phyloP scores from a whole-genome alignment of 805 yeast genomes.

The Wickerhamomyces chaumierensis region DNA sequence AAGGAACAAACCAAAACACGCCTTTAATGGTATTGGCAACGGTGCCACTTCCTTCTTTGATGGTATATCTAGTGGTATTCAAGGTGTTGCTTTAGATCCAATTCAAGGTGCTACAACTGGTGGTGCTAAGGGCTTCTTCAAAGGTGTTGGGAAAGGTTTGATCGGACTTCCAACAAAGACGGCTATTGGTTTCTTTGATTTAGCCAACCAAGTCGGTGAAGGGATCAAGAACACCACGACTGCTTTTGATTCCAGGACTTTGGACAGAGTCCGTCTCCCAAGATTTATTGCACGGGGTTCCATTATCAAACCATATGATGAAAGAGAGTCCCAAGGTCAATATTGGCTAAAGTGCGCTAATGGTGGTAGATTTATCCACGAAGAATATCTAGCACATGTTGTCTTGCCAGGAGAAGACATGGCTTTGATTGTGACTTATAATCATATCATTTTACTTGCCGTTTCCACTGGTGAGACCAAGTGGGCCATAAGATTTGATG shows the following conservation, averaged over 20 bases:
- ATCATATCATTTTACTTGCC: conserved; percentile 55
- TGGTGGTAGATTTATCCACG: conserved; percentile 67
- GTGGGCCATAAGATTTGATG: conserved; percentile 63
- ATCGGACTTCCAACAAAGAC: conserved; percentile 95
- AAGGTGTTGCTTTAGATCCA: conserved; percentile 88
- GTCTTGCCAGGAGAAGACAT: conserved; percentile 72
- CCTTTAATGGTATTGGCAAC: conserved; percentile 68
- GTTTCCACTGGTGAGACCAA: conserved; percentile 46
- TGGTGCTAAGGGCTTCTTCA: conserved; percentile 87
- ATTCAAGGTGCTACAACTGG: conserved; percentile 79
- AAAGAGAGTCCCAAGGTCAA: conserved; percentile 88
- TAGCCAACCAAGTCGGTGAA: conserved; percentile 87
- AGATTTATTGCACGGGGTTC: conserved; percentile 63
- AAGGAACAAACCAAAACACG: conserved; percentile 74
- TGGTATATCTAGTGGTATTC: conserved; percentile 75
- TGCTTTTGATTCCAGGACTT: conserved; percentile 67
- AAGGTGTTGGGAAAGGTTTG: conserved; percentile 90
- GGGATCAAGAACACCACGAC: conserved; percentile 91
- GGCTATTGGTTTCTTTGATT: conserved; percentile 86
- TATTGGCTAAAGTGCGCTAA: conserved; percentile 77
- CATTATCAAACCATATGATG: conserved; percentile 62
- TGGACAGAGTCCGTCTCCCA: conserved; percentile 76
- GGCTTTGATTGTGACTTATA: conserved; percentile 66
- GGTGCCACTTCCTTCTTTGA: conserved; percentile 88
- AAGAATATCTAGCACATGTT: conserved; percentile 76